These are phyloP conservation scores for Fusarium hainanense DNA, from an alignment of 2,329 filamentous ascomycete genomes.

Conservation along the genomic window DNA sequence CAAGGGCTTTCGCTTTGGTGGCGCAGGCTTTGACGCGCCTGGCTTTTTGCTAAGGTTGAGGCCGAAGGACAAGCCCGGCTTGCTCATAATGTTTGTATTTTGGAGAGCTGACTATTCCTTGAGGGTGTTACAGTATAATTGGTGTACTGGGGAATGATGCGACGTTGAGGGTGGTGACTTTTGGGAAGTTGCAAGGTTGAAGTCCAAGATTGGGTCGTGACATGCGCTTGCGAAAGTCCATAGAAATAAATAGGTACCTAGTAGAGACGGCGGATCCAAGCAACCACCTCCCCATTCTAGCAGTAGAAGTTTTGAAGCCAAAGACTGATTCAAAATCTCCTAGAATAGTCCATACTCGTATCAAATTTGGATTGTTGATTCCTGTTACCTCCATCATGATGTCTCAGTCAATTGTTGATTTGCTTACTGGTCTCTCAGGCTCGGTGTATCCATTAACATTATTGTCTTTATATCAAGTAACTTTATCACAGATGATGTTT, in stretches of 20 bases:
- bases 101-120: neutral
- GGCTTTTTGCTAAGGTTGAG: constrained; percentile 71
- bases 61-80: constrained; percentile 63
- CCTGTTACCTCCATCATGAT: neutral
- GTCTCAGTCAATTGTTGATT: neutral
- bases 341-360: neutral
- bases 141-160: neutral
- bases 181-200: constrained; percentile 4
- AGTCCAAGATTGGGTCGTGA: constrained; percentile 8
- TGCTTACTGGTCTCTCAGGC: neutral
- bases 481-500: neutral
- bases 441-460: neutral
- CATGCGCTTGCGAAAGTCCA: neutral
- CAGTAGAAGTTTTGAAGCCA: neutral
- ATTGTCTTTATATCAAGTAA: neutral
- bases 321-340: neutral
- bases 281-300: neutral
- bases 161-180: neutral
- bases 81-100: constrained; percentile 55
- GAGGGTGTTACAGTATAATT: neutral
- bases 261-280: neutral
- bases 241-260: neutral
- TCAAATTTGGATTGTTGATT: neutral
- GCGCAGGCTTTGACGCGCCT: constrained; percentile 60
- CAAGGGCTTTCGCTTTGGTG: constrained; percentile 64